These are phyloP conservation scores for Moelleriella libera DNA, from an alignment of 2,329 filamentous ascomycete species.

Conservation along the genomic window DNA sequence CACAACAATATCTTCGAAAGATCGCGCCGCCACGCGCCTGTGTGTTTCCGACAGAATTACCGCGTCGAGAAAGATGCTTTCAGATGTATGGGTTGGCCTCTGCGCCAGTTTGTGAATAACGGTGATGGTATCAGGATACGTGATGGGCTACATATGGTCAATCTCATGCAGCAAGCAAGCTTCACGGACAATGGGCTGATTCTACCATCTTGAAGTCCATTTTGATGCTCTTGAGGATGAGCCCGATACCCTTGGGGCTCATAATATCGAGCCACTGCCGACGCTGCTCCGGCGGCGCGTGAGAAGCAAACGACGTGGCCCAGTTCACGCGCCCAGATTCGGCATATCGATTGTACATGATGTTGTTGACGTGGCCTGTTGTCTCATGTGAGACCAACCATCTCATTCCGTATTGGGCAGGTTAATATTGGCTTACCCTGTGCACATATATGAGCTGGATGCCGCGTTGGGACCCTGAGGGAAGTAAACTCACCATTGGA, in stretches of 20 bases:
- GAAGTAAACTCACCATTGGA: neutral
- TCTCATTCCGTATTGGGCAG: neutral
- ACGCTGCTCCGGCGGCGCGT: conserved; percentile 46
- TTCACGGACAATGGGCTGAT: too few species aligned
- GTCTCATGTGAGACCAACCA: conserved; percentile 2
- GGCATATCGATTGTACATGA: conserved; percentile 70
- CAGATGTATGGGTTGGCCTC: conserved; percentile 25
- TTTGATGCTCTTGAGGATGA: conserved; percentile 69
- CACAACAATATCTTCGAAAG: conserved; percentile 38
- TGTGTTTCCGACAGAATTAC: conserved; percentile 64
- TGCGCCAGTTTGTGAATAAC: conserved; percentile 65
- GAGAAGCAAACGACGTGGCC: conserved; percentile 52
- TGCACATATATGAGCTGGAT: neutral
- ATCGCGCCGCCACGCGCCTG: conserved; percentile 57
- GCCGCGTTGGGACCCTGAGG: neutral
- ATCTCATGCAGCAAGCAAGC: too few species aligned
- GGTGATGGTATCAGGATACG: conserved; percentile 67
- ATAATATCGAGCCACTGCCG: conserved; percentile 56
- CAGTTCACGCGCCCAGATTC: conserved; percentile 73
- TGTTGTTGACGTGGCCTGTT: conserved; percentile 65
- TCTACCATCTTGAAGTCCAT: conserved; percentile 76
- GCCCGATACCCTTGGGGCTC: conserved; percentile 48
- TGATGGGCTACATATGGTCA: conserved; percentile 49
- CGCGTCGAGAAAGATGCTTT: conserved; percentile 43
- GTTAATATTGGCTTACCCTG: conserved; percentile 1